These are phyloP conservation scores for Moniliella sp. DNA, from an alignment of 1,284 basidiomycete species.

Conservation along the genomic window DNA sequence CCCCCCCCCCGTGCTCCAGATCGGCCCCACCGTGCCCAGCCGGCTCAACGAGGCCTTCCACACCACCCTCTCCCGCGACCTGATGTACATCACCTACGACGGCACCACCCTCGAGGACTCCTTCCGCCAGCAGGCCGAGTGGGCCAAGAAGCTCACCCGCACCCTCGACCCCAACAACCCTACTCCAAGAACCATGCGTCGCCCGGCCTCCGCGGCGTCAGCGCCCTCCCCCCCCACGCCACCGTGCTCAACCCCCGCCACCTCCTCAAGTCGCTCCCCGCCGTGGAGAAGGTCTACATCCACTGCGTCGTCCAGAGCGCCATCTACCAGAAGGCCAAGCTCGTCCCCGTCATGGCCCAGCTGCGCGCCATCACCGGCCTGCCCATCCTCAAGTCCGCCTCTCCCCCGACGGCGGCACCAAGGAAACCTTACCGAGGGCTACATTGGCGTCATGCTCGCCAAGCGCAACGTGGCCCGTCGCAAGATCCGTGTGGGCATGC, in stretches of 20 bases:
- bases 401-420: slow-evolving; percentile 4
- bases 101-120: slow-evolving; percentile 2
- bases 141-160: slow-evolving; percentile 34
- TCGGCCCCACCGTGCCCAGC: slow-evolving; percentile 46
- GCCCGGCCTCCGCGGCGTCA: slow-evolving; percentile 51
- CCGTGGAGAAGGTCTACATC: slow-evolving; percentile 55
- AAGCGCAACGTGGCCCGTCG: slow-evolving; percentile 64
- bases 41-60: slow-evolving; percentile 67
- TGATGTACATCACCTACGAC: slow-evolving; percentile 85
- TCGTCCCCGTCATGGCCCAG: slow-evolving; percentile 68
- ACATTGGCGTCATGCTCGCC: slow-evolving; percentile 55
- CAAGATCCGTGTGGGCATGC: slow-evolving; percentile 57
- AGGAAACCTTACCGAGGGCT: slow-evolving; percentile 5
- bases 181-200: slow-evolving; percentile 52
- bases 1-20: too few relatives aligned
- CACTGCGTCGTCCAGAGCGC: slow-evolving; percentile 36
- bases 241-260: too few relatives aligned
- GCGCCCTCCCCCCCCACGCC: slow-evolving; percentile 16
- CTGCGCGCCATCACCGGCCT: slow-evolving; percentile 71
- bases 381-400: slow-evolving; percentile 35
- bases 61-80: slow-evolving; percentile 59
- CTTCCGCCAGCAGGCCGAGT: background rate
- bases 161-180: slow-evolving; percentile 57
- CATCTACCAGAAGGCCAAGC: slow-evolving; percentile 49
- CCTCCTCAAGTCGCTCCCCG: slow-evolving; percentile 43